phyloP scores from a whole-genome alignment of 2,329 filamentous ascomycete genomes.

The Venturiaceae sp. region DNA sequence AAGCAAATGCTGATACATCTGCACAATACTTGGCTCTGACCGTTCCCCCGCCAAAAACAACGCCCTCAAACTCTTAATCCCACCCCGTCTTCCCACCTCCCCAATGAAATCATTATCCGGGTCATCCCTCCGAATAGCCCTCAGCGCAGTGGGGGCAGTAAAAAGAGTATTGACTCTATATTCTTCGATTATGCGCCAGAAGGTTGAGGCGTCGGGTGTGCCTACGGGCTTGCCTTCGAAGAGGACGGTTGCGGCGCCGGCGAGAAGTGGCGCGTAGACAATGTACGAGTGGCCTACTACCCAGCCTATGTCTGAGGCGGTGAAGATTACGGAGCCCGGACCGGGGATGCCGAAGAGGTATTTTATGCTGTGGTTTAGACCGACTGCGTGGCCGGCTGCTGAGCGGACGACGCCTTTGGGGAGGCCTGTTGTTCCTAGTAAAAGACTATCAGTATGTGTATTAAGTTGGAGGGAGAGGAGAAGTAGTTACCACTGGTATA shows the following conservation, averaged over 20 bases:
- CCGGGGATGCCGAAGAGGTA: conserved; percentile 77
- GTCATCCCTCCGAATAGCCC: conserved; percentile 81
- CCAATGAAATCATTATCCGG: conserved; percentile 60
- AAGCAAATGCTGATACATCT: conserved; percentile 69
- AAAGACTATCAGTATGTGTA: not conserved
- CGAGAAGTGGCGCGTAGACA: conserved; percentile 75
- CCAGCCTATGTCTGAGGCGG: conserved; percentile 85
- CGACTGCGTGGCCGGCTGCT: conserved; percentile 79
- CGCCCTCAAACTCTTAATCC: conserved; percentile 60
- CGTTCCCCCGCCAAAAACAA: conserved; percentile 84
- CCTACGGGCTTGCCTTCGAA: conserved; percentile 94
- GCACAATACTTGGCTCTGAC: conserved; percentile 77
- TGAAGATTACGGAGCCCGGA: conserved; percentile 73
- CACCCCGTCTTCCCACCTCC: conserved; percentile 54
- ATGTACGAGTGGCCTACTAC: conserved; percentile 74
- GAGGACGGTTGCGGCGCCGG: conserved; percentile 75
- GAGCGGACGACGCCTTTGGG: conserved; percentile 79
- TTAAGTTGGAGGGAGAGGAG: not conserved
- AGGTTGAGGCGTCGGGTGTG: conserved; percentile 76
- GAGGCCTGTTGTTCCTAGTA: conserved; percentile 59
- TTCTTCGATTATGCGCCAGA: conserved; percentile 80
- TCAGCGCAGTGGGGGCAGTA: conserved; percentile 78
- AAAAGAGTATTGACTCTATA: conserved; percentile 78
- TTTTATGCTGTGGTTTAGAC: conserved; percentile 69
- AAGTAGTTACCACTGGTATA: conserved; percentile 56